Base-by-base conservation (phyloP, 2,329 filamentous ascomycete genomes). In the Aureobasidium sp. region DNA sequence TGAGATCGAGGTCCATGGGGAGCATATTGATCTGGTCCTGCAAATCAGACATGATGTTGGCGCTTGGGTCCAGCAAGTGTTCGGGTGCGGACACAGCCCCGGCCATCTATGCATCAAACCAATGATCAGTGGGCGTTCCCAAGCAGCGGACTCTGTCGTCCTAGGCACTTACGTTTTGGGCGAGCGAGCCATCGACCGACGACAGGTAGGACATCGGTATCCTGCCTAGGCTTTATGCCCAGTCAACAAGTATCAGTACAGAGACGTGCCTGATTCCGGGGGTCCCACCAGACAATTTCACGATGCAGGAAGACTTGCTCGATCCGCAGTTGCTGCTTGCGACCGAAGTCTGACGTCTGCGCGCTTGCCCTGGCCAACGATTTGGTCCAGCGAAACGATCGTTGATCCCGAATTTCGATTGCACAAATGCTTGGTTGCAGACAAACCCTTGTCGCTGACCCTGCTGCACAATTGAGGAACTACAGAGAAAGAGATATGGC, bases 21-120 rank as follows among this genome's bases (percentile, higher is more conserved):
- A 80, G 71, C 68, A 77, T 75, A 65, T 78, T 75, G 63, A 79
- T 72, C 55, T 59, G 55, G 24, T 59, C 55, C 68, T 80, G 76
- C 59, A 79, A 68, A 60, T 72, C 73, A 63, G 73, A 73, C 69
- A 77, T 71, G 63, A 78, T 67, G 65, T 70, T 69, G 53, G 70
- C 66, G 63, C 72, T 67, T 44, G 71, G 67, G 51, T 75, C 70
- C 62, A 71, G 66, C 57, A 68, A 51, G 36, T 44, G 41, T 4
- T 64, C 68, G 55, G 67, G 60, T 65, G 71, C 70, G 39, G 70
- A 65, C 36, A 66, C 62, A 39, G 65, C 65, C 29, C 65, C 67
- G 48, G 65, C 65, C 67, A 72, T 69, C 70, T 71, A 57, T 46
- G 39, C 29, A 57, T 12, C 63, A 20, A 39, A 43, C 46, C 47